Conservation (phyloP, 768 basidiomycete genomes). For the Trametes maxima region DNA sequence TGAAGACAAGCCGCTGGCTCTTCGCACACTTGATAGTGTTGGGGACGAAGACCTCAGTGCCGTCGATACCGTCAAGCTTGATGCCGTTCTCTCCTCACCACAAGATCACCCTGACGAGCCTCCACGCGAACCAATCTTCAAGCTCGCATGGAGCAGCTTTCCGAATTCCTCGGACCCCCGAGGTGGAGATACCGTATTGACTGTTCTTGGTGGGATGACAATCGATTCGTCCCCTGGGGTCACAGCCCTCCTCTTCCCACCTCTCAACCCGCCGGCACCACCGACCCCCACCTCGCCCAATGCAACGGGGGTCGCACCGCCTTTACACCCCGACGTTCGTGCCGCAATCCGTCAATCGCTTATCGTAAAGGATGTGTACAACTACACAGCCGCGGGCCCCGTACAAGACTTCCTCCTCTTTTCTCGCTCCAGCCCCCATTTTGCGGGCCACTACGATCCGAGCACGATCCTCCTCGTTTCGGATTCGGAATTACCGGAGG, state of each 20-base stretch:
- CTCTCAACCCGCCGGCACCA: conserved; percentile 56
- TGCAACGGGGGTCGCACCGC: conserved; percentile 23
- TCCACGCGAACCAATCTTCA: conserved; percentile 78
- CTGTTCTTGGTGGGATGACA: conserved; percentile 78
- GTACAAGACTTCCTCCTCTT: conserved; percentile 81
- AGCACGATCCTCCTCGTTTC: conserved; percentile 64
- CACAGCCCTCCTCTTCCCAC: conserved; percentile 68
- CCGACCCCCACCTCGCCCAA: conserved; percentile 37
- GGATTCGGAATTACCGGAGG: conserved; percentile 45
- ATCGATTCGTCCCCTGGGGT: conserved; percentile 58
- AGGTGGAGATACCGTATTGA: conserved; percentile 71
- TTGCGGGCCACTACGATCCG: conserved; percentile 66
- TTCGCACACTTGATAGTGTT: conserved; percentile 62
- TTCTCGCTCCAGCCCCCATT: conserved; percentile 73
- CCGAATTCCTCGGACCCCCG: conserved; percentile 63
- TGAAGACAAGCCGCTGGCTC: conserved; percentile 71
- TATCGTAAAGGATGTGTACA: conserved; percentile 47
- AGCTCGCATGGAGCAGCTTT: conserved; percentile 82
- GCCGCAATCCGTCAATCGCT: conserved; percentile 68
- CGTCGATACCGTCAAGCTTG: conserved; percentile 52
- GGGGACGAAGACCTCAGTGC: conserved; percentile 54
- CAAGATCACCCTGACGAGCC: conserved; percentile 22
- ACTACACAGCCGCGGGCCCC: conserved; percentile 59
- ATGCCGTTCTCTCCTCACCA: conserved; percentile 36
- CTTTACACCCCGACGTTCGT: conserved; percentile 47